Evolutionary conservation across 306 rosid genomes (phyloP).

Genomic region (Vicia faba): DNA sequence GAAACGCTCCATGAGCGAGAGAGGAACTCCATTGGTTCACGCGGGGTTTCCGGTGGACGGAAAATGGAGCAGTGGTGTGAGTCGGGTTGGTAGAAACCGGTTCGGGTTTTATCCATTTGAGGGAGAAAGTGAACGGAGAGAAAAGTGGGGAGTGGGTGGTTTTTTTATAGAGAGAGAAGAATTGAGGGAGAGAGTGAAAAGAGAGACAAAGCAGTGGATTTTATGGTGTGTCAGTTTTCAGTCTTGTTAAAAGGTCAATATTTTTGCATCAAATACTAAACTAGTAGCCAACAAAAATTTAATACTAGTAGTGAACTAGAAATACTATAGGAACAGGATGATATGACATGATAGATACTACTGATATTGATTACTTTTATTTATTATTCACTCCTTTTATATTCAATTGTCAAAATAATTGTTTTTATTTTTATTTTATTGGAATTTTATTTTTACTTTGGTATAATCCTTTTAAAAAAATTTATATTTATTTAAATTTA

Average conservation of each 20-base stretch:
- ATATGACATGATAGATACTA: no score
- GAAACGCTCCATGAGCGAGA: constrained; percentile 95
- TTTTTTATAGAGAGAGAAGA: constrained; percentile 40
- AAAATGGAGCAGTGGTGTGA: constrained; percentile 43
- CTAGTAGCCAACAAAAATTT: constrained; percentile 29
- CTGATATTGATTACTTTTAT: no score
- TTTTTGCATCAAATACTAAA: constrained; percentile 29
- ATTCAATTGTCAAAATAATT: no score
- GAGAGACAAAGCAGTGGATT: constrained; percentile 48
- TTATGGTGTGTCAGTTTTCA: constrained; percentile 35
- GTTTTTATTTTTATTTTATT: no score
- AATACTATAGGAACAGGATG: no score
- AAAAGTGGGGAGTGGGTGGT: constrained; percentile 16
- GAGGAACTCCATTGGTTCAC: constrained; percentile 85
- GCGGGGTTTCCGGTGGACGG: constrained; percentile 74
- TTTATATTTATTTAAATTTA: no score
- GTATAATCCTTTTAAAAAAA: no score
- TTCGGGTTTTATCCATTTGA: constrained; percentile 46
- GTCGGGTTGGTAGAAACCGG: constrained; percentile 60
- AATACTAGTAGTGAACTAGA: neutral
- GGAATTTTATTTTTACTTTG: no score
- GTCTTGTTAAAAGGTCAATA: constrained; percentile 20
- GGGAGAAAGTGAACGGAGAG: neutral
- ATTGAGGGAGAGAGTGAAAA: neutral
- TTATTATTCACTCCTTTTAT: no score